A percentile compares a stretch with the other conserved stretches of the same genome.
These are phyloP conservation scores for Arthrinium phaeospermum DNA, from an alignment of 2,329 filamentous ascomycete species.

Conservation along the genomic window DNA sequence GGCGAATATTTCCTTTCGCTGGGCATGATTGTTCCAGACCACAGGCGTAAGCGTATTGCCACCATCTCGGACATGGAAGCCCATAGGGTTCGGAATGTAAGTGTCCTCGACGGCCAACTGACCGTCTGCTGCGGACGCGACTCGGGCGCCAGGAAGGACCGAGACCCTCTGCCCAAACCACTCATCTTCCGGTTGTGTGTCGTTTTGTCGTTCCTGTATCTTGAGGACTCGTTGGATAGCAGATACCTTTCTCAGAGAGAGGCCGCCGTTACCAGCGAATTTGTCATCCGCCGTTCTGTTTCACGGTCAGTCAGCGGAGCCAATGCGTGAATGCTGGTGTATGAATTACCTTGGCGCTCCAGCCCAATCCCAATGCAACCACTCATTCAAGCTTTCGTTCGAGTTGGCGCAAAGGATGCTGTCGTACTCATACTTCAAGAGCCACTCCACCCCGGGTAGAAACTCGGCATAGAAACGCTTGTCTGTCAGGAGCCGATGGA, in stretches of 20 bases:
- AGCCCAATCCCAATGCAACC: constrained; percentile 60
- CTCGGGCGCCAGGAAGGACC: constrained; percentile 52
- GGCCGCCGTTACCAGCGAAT: constrained; percentile 59
- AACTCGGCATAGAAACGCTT: constrained; percentile 58
- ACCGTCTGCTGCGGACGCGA: constrained; percentile 47
- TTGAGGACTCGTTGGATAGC: constrained; percentile 53
- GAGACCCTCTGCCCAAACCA: constrained; percentile 59
- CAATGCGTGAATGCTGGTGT: neutral
- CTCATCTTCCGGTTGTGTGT: constrained; percentile 58
- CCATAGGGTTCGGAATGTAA: constrained; percentile 57
- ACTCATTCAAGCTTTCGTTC: constrained; percentile 56
- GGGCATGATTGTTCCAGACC: constrained; percentile 52
- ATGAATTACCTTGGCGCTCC: constrained; percentile 53
- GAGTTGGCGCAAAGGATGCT: constrained; percentile 62
- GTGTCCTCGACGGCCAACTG: constrained; percentile 57
- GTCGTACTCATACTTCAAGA: constrained; percentile 61
- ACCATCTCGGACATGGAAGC: constrained; percentile 56
- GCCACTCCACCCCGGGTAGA: constrained; percentile 56
- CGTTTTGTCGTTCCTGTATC: constrained; percentile 56
- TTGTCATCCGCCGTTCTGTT: constrained; percentile 45
- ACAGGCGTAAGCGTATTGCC: constrained; percentile 46
- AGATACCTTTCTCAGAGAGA: constrained; percentile 59
- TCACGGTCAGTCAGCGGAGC: constrained; percentile 15
- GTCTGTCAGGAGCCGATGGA: constrained; percentile 56
- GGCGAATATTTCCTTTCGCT: constrained; percentile 54